Evolutionary conservation across 225 moss, liverwort and hornwort genomes (phyloP), one percentile per base, ranked within the genome.

Genomic region (Neckera pumila): DNA sequence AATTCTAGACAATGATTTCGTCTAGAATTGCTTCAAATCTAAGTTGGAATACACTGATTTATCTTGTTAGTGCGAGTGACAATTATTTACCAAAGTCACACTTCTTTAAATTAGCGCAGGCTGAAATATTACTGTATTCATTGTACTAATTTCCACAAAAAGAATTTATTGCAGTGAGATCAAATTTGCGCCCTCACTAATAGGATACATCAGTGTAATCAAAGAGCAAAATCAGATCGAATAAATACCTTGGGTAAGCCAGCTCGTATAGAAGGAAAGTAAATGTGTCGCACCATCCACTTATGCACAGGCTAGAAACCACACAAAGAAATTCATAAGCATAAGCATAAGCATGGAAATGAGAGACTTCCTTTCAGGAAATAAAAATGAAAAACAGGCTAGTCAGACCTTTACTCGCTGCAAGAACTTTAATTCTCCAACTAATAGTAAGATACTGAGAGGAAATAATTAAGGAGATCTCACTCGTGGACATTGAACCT

Each of bases 211-310:
- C n/a, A 10, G 26, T 56, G 38, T 26, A n/a, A 78, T 78, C 57
- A n/a, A 57, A n/a, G 31, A 58, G 83, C 17, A 86, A 79, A 66
- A 76, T 76, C 62, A 87, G 40, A 40, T 40, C 71, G 20, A 74
- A 64, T 26, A 78, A 57, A 78, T 82, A 82, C 98, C 97, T 89
- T 97, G 49, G 96, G 93, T 80, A 97, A 86, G 92, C 99, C 97
- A 59, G 88, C 91, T 89, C 96, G 92, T 19, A 99, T 92, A 87
- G 96, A 97, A 87, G 99, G 99, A 88, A 99, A 99, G 92, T 99
- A 99, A 60, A 99, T 92, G 90, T 99, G 99, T 31, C 99, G 96
- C 79, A 99, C 95, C 97, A 99, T 96, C 99, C 97, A 99, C 91
- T 94, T 94, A 53, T 99, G 97, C 87, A 99, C 99, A 94, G 99